Evolutionary conservation across 2,329 filamentous ascomycete species (phyloP).

Genomic region (Colletotrichum tropicicola): DNA sequence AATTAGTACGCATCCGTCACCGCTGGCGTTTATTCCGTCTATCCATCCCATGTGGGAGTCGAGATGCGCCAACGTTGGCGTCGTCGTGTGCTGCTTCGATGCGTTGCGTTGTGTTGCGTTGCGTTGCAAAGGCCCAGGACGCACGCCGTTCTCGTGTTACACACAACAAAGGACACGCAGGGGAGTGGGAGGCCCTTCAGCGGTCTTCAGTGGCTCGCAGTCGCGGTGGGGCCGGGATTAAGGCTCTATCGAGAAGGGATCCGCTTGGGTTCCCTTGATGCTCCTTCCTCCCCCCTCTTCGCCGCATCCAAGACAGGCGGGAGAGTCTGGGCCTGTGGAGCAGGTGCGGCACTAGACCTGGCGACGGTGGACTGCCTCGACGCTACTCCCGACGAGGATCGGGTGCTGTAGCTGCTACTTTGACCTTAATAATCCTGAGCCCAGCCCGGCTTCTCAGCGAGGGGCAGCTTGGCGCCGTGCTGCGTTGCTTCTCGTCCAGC

Average conservation of each 20-base stretch:
- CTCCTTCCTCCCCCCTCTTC: no score
- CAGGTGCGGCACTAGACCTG: conserved; percentile 17
- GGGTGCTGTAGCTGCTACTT: background rate
- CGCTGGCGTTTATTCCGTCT: conserved; percentile 11
- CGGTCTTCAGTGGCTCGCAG: conserved; percentile 9
- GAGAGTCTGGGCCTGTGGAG: conserved; percentile 21
- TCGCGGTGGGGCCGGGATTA: conserved; percentile 23
- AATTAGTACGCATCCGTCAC: background rate
- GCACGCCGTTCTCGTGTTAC: conserved; percentile 12
- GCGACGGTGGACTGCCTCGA: background rate
- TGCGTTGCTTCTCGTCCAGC: background rate
- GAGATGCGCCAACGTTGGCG: background rate
- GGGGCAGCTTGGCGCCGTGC: background rate
- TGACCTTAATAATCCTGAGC: conserved; percentile 25
- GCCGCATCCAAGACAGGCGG: no score
- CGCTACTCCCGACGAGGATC: background rate
- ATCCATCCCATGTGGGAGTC: background rate
- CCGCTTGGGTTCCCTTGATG: no score
- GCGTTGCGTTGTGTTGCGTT: no score
- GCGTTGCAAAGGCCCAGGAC: no score
- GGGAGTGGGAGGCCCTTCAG: background rate
- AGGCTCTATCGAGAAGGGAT: conserved; percentile 26
- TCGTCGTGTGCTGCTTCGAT: no score
- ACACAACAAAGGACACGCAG: background rate
- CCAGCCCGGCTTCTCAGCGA: background rate